A percentile compares a stretch with the other conserved stretches of the same genome.
Conservation (phyloP, 177 flowering plant genomes). For the Tripterygium wilfordii region DNA sequence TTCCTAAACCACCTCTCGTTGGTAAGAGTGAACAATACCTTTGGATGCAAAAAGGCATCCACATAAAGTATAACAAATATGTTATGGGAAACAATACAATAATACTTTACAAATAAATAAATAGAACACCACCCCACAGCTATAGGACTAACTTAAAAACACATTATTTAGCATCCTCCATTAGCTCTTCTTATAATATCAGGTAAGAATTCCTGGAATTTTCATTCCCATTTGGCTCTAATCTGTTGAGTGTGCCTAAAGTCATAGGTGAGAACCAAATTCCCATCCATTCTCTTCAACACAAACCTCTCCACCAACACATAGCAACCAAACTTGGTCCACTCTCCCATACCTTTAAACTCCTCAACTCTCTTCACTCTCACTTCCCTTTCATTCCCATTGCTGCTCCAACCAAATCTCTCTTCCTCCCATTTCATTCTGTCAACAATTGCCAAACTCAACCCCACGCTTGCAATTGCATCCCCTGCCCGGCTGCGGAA, state of each 20-base stretch:
- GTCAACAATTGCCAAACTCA: slow-evolving; percentile 30
- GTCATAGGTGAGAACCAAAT: slow-evolving; percentile 23
- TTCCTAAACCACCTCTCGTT: too few relatives aligned
- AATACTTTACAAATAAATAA: too few relatives aligned
- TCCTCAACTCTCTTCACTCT: slow-evolving; percentile 29
- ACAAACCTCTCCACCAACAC: slow-evolving; percentile 36
- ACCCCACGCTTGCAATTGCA: slow-evolving; percentile 26
- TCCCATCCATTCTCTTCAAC: too few relatives aligned
- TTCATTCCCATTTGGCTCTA: slow-evolving; percentile 27
- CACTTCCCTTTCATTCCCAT: slow-evolving; percentile 18
- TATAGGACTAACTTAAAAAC: too few relatives aligned
- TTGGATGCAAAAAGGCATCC: too few relatives aligned
- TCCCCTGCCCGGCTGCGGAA: slow-evolving; percentile 11
- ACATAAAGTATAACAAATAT: too few relatives aligned
- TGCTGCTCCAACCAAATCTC: slow-evolving; percentile 31
- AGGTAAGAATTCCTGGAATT: too few relatives aligned
- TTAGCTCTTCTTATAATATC: too few relatives aligned
- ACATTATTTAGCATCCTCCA: too few relatives aligned
- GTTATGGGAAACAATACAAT: too few relatives aligned
- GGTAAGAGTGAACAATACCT: too few relatives aligned
- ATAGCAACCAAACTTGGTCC: slow-evolving; percentile 37
- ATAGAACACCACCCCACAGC: too few relatives aligned
- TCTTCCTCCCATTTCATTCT: slow-evolving; percentile 48
- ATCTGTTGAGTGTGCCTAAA: slow-evolving; percentile 30
- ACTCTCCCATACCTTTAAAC: slow-evolving; percentile 14